Base-by-base conservation (phyloP, 352 stramenopile genomes). In the Globisporangium yorkense region DNA sequence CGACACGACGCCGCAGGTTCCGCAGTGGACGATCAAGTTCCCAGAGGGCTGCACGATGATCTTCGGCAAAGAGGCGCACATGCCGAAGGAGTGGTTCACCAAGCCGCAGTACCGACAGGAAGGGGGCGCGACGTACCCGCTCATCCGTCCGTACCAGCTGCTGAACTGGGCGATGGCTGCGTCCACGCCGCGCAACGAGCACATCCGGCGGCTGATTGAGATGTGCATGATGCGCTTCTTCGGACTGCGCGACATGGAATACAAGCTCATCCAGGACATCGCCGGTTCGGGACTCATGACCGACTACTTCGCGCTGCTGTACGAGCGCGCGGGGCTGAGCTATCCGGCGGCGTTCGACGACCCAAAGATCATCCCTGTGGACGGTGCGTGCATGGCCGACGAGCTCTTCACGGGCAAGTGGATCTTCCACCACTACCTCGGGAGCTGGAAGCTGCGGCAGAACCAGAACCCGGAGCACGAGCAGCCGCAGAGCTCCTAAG, bases 111-210 rank as follows among this genome's bases (percentile, higher is more conserved):
- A 62, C 49, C 54, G 48, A 2, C 5, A 41, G 0, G 20, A 27
- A 0, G 53, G 59, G 10, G 48, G 20, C 3, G n/a, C 18, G 15
- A 46, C 41, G 41, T 61, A 61, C 29, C 0, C 20, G 10, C 52
- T 50, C 7, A 61, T 46, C 53, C 59, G 59, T 6, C 59, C 59
- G 21, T 65, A 49, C 20, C 59, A 65, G 45, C 37, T 57, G 15
- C 59, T 65, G 8, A 65, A 65, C 57, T 64, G 51, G 58, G 58
- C 58, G 18, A 64, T 64, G 58, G 37, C 51, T 5, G 43, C 58
- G 4, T 20, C 44, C 20, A 33, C 50, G 37, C 44, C 51, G 12
- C 58, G 58, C 44, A 59, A 64, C 37, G 16, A 24, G 15, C 58
- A 64, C 44, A 52, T 64, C 29, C 39, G 43, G 6, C 20, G 51